A percentile compares a stretch with the other conserved stretches of the same genome.
phyloP scores from a whole-genome alignment of 1,284 basidiomycete species.

The Trichosporon sp. region DNA sequence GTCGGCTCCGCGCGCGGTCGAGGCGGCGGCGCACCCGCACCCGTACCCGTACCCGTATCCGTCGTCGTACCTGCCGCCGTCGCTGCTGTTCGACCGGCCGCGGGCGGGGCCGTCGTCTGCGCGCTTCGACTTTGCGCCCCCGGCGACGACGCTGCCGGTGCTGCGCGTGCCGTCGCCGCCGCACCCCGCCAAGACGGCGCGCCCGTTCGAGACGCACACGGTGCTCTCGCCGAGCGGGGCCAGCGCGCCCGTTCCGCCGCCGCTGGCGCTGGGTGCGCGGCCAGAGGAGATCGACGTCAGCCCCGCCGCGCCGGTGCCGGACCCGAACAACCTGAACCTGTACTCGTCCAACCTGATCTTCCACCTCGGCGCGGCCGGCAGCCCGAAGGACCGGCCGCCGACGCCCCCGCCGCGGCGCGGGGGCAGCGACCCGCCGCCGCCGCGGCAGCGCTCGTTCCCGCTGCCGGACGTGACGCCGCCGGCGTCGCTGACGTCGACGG shows the following conservation, averaged over 20 bases:
- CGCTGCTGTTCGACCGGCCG: constrained; percentile 14
- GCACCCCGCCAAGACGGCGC: constrained; percentile 20
- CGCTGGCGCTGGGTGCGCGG: constrained; percentile 15
- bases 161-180: constrained; percentile 20
- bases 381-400: constrained; percentile 35
- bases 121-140: constrained; percentile 20
- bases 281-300: constrained; percentile 9
- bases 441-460: constrained; percentile 36
- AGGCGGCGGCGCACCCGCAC: too few species aligned
- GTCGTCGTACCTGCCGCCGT: constrained; percentile 8
- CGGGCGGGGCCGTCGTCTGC: constrained; percentile 5
- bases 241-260: background rate
- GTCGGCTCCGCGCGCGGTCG: background rate
- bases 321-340: constrained; percentile 20
- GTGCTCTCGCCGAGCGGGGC: constrained; percentile 19
- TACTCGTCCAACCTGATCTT: constrained; percentile 41
- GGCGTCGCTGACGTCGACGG: constrained; percentile 20
- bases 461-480: constrained; percentile 36
- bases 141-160: constrained; percentile 15
- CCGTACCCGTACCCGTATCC: background rate
- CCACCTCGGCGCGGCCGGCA: constrained; percentile 38
- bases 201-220: constrained; percentile 23
- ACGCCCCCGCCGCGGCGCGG: constrained; percentile 14
- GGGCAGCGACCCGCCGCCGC: constrained; percentile 25
- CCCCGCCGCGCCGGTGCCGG: constrained; percentile 6